Percentiles rank a stretch among this genome's conserved stretches.
These are phyloP conservation scores for Aspergillus taichungensis DNA, from an alignment of 495 filamentous ascomycete species.

Conservation along the genomic window DNA sequence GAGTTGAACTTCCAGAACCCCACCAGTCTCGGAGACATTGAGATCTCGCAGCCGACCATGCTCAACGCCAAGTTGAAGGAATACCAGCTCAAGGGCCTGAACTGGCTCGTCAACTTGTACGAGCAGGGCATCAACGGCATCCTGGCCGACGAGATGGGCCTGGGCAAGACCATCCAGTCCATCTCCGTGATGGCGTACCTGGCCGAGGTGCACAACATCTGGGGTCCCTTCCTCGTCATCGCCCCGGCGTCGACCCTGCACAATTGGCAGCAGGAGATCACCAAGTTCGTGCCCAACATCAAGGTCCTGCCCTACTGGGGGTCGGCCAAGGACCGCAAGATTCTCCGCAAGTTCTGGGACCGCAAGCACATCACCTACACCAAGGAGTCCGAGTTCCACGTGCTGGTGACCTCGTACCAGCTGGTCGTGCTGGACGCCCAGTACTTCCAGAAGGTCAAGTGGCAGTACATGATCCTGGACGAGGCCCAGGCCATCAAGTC, in stretches of 20 bases:
- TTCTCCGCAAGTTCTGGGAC: constrained; percentile 97
- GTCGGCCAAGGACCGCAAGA: constrained; percentile 86
- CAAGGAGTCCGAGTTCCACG: constrained; percentile 87
- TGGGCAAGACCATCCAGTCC: constrained; percentile 96
- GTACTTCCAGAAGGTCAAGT: constrained; percentile 97
- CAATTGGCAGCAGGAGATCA: constrained; percentile 99
- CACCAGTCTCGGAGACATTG: constrained; percentile 83
- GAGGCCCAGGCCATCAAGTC: constrained; percentile 99
- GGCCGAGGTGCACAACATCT: constrained; percentile 93
- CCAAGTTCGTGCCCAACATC: constrained; percentile 83
- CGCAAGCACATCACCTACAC: constrained; percentile 93
- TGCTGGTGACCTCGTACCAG: constrained; percentile 94
- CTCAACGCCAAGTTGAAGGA: constrained; percentile 92
- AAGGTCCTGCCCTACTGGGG: constrained; percentile 98
- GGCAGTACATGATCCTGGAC: constrained; percentile 99
- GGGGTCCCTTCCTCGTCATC: constrained; percentile 96
- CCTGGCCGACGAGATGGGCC: constrained; percentile 97
- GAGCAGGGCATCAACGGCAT: constrained; percentile 99
- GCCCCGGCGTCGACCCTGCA: constrained; percentile 93
- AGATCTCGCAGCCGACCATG: constrained; percentile 90
- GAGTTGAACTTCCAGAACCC: constrained; percentile 99
- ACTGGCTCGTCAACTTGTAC: constrained; percentile 98
- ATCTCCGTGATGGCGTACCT: constrained; percentile 99
- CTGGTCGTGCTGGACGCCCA: constrained; percentile 90
- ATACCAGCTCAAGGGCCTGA: constrained; percentile 96